Percentiles rank a stretch among this genome's conserved stretches.
phyloP scores from a whole-genome alignment of 225 moss, liverwort and hornwort species.

The Pleurozium schreberi region DNA sequence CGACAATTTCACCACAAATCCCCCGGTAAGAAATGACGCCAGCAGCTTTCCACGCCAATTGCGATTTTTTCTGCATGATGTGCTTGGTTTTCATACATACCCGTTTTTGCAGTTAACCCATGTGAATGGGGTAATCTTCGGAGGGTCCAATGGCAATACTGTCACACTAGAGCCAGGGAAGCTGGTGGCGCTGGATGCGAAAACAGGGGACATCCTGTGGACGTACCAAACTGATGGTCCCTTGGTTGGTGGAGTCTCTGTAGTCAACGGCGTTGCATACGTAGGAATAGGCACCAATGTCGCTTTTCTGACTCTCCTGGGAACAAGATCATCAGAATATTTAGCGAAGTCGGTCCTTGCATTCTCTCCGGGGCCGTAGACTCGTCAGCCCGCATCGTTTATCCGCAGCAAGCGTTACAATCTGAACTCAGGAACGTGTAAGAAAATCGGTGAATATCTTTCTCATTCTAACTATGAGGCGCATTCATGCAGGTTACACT shows the following conservation, averaged over 20 bases:
- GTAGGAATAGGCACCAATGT: background rate
- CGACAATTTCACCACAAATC: background rate
- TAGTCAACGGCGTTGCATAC: background rate
- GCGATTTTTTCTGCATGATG: background rate
- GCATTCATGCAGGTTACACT: background rate
- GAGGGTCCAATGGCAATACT: background rate
- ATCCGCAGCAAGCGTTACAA: background rate
- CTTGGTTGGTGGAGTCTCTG: constrained; percentile 1
- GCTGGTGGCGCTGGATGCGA: constrained; percentile 6
- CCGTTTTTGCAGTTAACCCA: background rate
- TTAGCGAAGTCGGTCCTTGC: background rate
- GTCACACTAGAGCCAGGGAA: background rate
- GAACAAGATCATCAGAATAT: background rate
- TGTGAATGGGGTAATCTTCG: constrained; percentile 10
- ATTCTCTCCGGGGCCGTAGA: background rate
- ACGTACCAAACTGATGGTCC: background rate
- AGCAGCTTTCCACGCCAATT: background rate
- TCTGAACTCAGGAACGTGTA: background rate
- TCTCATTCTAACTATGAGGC: background rate
- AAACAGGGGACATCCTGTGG: constrained; percentile 4
- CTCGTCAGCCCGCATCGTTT: background rate
- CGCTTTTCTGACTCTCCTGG: background rate
- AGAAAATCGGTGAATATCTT: background rate
- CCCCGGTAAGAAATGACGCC: background rate
- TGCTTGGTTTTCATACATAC: background rate